Percentiles rank a stretch among this genome's conserved stretches.
Evolutionary conservation across 169 alveolate genomes (phyloP).

Genomic region (Perkinsus marinus): DNA sequence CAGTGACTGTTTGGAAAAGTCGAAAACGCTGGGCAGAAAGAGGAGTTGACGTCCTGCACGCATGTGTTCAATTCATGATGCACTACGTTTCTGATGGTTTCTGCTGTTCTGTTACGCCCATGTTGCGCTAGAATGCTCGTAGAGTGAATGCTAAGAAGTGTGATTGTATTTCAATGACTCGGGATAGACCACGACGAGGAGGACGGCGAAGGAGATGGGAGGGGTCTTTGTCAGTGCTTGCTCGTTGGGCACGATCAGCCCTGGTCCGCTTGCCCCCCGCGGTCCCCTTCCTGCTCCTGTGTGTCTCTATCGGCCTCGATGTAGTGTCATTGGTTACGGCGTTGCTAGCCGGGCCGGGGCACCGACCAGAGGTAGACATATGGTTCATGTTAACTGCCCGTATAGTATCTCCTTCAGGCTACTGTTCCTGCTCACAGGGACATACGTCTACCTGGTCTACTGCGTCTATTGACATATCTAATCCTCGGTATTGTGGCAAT

Average conservation of each 20-base stretch:
- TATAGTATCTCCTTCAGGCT: not conserved
- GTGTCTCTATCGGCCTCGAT: not conserved
- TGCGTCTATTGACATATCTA: not conserved
- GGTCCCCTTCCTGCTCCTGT: not conserved
- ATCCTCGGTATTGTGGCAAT: not conserved
- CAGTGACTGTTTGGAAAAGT: not conserved
- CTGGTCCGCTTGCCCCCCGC: not conserved
- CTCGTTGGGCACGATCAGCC: not conserved
- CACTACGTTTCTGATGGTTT: not conserved
- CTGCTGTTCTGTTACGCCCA: not conserved
- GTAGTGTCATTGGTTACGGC: not conserved
- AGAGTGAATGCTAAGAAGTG: not conserved
- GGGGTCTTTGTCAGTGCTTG: not conserved
- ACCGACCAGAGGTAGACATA: too few species aligned
- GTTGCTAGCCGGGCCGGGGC: not conserved
- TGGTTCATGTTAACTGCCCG: not conserved
- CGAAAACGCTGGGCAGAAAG: not conserved
- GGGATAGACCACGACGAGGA: not conserved
- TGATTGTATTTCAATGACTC: not conserved
- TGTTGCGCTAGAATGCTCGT: not conserved
- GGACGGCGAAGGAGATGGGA: not conserved
- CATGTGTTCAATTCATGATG: not conserved
- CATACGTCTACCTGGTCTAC: not conserved
- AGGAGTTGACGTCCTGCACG: not conserved
- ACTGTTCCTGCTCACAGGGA: too few species aligned